Evolutionary conservation across 805 yeast genomes (phyloP), one percentile per base, ranked within the genome.

Genomic region (Lipomyces chichibuensis): DNA sequence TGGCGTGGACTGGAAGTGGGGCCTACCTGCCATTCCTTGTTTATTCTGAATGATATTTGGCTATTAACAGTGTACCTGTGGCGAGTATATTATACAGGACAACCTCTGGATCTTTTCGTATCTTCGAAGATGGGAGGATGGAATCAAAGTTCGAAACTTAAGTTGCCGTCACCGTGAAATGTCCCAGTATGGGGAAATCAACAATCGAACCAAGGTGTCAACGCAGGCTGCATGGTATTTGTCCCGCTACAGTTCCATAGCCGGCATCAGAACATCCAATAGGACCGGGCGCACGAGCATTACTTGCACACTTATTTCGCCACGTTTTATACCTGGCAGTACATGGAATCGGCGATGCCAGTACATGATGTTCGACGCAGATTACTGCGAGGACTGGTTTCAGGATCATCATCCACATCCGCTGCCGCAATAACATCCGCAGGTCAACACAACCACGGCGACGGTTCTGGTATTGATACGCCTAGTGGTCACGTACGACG

Each of bases 291-390:
- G 9, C 49, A 3, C 23, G 49, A 43, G 49, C 8, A 43, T 17
- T 43, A 43, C 8, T n/a, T n/a, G 49, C 49, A 17, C 49, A 17
- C 20, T 17, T n/a, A n/a, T 17, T 7, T 17, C 49, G 49, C 49
- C 49, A n/a, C 11, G 49, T 23, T 20, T 25, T 14, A 52, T 52
- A 29, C 33, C 25, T 52, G 55, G 33, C 27, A 52, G 55, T 52
- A 52, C 35, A 52, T 52, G 55, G 55, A 52, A 25, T 52, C 55
- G 17, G 55, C 33, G 9, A 65, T 65, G 69, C 65, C 69, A 8
- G 63, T 62, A 2, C 57, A 62, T 46, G 69, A 65, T 27, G 69
- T 65, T 25, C 63, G 69, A 9, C 59, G 69, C 27, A 23, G 69
- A 49, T 49, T 65, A 2, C 65, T 65, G 13, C 65, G 69, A 49